phyloP scores from a whole-genome alignment of 2,329 filamentous ascomycete genomes.

The Emergomyces africanus region DNA sequence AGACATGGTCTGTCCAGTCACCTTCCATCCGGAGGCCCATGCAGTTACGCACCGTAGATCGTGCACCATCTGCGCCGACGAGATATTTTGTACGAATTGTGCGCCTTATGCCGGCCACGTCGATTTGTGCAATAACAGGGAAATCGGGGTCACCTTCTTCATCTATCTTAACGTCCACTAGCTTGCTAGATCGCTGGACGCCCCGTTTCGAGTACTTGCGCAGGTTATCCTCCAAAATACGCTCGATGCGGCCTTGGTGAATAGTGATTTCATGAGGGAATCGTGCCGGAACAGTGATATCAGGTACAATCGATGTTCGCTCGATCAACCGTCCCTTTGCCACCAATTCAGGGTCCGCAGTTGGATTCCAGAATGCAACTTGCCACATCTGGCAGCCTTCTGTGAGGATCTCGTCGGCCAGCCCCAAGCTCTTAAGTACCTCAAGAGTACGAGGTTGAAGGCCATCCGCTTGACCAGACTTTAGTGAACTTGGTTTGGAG shows the following conservation, averaged over 20 bases:
- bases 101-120: conserved; percentile 17
- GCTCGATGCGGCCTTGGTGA: conserved; percentile 1
- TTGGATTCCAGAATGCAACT: conserved; percentile 52
- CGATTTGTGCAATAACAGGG: conserved; percentile 24
- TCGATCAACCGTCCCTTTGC: conserved; percentile 40
- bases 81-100: conserved; percentile 54
- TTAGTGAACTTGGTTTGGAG: conserved; percentile 14
- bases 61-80: conserved; percentile 58
- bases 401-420: conserved; percentile 29
- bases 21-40: conserved; percentile 43
- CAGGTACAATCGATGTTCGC: conserved; percentile 2
- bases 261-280: conserved; percentile 13
- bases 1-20: conserved; percentile 58
- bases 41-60: conserved; percentile 52
- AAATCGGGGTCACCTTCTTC: conserved; percentile 32
- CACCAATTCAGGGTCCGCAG: conserved; percentile 9
- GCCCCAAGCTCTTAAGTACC: conserved; percentile 28
- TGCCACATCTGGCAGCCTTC: conserved; percentile 69
- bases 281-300: not conserved
- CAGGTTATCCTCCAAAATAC: conserved; percentile 54
- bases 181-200: conserved; percentile 54
- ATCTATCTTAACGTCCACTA: conserved; percentile 49
- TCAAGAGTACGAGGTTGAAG: conserved; percentile 32
- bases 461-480: conserved; percentile 31
- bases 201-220: conserved; percentile 44